Conservation (phyloP, 148 eudicot species). For the Persicaria maculosa region DNA sequence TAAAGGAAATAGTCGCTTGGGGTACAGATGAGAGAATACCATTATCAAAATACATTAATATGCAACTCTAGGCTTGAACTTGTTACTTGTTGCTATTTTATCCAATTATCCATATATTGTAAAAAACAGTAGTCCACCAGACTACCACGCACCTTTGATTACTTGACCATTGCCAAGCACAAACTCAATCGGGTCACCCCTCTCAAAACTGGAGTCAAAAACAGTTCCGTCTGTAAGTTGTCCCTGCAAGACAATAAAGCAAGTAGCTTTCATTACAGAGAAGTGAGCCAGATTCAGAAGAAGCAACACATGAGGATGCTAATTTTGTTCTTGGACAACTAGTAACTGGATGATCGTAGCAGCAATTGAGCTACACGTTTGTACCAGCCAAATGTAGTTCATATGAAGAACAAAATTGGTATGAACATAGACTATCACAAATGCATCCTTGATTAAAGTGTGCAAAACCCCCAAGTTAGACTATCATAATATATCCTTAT, state of each 20-base stretch:
- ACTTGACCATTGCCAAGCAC: conserved; percentile 94
- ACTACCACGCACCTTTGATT: conserved; percentile 44
- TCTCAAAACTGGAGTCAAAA: conserved; percentile 91
- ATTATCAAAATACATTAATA: not conserved
- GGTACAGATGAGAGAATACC: not conserved
- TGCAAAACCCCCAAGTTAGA: not conserved
- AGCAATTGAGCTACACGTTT: not conserved
- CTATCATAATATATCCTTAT: not conserved
- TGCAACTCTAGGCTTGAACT: not conserved
- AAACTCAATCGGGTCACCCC: conserved; percentile 93
- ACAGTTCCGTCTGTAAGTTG: conserved; percentile 96
- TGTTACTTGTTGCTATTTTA: not conserved
- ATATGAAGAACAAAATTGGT: not conserved
- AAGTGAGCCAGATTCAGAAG: not conserved
- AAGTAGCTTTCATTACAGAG: conserved; percentile 1
- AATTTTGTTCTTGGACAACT: not conserved
- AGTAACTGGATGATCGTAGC: not conserved
- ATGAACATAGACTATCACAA: not conserved
- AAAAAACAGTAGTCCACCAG: not conserved
- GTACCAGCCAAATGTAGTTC: not conserved
- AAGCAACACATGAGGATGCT: not conserved
- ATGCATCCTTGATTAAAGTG: not conserved
- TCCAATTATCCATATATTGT: not conserved
- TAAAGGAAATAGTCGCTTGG: not conserved
- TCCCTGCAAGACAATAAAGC: conserved; percentile 48